Evolutionary conservation across 345 rosid genomes (phyloP).

Genomic region (Erodium maritimum): DNA sequence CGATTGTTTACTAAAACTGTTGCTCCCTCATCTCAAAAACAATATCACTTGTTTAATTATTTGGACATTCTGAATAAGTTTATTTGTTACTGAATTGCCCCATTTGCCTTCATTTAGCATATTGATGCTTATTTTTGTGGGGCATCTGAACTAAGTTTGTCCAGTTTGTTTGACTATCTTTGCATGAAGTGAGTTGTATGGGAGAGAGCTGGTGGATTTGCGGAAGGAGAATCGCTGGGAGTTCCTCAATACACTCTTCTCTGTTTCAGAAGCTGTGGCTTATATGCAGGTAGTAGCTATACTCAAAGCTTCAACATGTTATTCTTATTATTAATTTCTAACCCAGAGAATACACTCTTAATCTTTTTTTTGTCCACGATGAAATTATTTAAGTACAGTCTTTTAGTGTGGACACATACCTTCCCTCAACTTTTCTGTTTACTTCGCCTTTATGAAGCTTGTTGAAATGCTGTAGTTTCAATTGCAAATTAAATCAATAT

Average conservation of each 20-base stretch:
- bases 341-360: background rate
- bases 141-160: too few relatives aligned
- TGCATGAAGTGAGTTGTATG: constrained; percentile 79
- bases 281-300: constrained; percentile 59
- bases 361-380: background rate
- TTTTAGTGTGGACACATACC: background rate
- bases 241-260: constrained; percentile 83
- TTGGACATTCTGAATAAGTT: too few relatives aligned
- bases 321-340: too few relatives aligned
- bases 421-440: background rate
- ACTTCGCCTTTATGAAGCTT: background rate
- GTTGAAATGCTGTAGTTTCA: background rate
- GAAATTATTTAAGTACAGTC: background rate
- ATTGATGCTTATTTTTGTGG: too few relatives aligned
- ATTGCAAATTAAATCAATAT: background rate
- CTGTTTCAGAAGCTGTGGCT: constrained; percentile 94
- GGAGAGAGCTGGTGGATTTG: constrained; percentile 87
- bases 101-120: too few relatives aligned
- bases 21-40: too few relatives aligned
- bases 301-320: too few relatives aligned
- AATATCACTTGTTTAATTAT: too few relatives aligned
- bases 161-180: constrained; percentile 29
- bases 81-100: too few relatives aligned
- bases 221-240: constrained; percentile 89
- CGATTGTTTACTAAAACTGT: too few relatives aligned